These are phyloP conservation scores for Jatropha curcas DNA, from an alignment of 345 rosid genomes.

Conservation along the genomic window DNA sequence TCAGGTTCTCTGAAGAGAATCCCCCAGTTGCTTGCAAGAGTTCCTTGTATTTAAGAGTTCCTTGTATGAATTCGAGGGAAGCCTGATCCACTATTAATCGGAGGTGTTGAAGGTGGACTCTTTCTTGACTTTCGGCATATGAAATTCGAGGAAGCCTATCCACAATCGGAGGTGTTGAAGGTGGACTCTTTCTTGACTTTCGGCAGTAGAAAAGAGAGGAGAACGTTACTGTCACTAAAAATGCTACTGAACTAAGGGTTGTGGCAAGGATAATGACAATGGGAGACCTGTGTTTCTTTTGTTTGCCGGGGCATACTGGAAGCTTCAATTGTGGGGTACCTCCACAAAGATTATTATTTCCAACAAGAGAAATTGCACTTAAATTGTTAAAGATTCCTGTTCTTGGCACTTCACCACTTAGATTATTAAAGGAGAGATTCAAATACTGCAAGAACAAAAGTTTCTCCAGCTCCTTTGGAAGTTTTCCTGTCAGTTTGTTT, in stretches of 20 bases:
- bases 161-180: neutral
- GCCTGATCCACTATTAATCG: too few relatives aligned
- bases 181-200: neutral
- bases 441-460: neutral
- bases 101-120: too few relatives aligned
- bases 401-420: constrained; percentile 15
- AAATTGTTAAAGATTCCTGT: constrained; percentile 12
- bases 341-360: constrained; percentile 20
- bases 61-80: too few relatives aligned
- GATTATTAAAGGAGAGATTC: constrained; percentile 15
- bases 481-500: constrained; percentile 16
- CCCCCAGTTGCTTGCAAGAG: constrained; percentile 1
- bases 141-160: neutral
- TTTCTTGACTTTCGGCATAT: too few relatives aligned
- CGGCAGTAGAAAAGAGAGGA: neutral
- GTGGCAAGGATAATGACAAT: neutral
- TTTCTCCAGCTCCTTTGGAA: constrained; percentile 6
- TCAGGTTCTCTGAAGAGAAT: neutral
- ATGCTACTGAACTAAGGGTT: neutral
- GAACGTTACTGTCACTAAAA: neutral
- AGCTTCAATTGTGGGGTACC: constrained; percentile 7
- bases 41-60: too few relatives aligned
- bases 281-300: neutral
- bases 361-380: neutral
- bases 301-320: neutral